Evolutionary conservation across 306 rosid species (phyloP).

Genomic region (Inga laurina): DNA sequence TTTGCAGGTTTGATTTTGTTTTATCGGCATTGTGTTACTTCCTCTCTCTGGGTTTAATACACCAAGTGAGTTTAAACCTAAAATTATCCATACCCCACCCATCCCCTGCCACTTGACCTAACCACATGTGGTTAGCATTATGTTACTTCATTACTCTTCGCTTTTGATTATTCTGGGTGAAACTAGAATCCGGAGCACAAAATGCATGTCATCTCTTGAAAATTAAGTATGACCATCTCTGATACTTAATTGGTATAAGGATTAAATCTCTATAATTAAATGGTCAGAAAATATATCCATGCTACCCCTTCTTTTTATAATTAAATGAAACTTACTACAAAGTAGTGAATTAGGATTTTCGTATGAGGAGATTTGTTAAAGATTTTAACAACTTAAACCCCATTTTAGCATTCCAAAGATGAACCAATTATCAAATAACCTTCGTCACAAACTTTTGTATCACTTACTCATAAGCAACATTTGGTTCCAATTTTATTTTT

Average conservation of each 20-base stretch:
- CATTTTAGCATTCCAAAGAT: background rate
- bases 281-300: too few species aligned
- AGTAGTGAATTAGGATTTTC: too few species aligned
- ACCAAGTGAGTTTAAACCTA: background rate
- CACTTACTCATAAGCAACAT: background rate
- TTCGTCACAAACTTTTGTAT: background rate
- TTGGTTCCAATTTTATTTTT: background rate
- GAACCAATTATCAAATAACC: background rate
- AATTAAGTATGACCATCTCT: background rate
- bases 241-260: too few species aligned
- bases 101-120: too few species aligned
- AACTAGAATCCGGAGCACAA: background rate
- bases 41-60: background rate
- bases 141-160: too few species aligned
- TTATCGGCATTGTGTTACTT: background rate
- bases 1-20: background rate
- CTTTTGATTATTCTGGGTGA: too few species aligned
- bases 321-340: too few species aligned
- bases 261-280: too few species aligned
- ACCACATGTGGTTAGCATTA: too few species aligned
- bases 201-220: background rate
- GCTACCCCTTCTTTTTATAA: too few species aligned
- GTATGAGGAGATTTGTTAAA: background rate
- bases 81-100: background rate
- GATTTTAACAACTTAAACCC: background rate